Conservation (phyloP, 257 asterid genomes). For the Solanum etuberosum region DNA sequence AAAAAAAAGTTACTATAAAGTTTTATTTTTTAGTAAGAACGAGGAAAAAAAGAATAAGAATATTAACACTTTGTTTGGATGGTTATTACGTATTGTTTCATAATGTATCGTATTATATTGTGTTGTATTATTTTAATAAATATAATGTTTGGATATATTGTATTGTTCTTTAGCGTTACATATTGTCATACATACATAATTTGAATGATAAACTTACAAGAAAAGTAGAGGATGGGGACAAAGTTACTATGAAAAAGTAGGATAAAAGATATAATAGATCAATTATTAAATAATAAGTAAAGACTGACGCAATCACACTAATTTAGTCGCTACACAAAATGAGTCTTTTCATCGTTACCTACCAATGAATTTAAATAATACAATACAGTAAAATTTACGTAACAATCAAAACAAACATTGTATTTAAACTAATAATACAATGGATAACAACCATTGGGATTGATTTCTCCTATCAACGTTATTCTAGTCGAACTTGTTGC, state of each 20-base stretch:
- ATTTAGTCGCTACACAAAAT: not conserved
- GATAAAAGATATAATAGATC: not conserved
- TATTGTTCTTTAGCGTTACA: too few relatives aligned
- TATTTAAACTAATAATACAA: too few relatives aligned
- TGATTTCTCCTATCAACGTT: accelerated
- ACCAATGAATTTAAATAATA: not conserved
- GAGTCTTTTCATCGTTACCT: not conserved
- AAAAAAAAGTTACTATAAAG: not conserved
- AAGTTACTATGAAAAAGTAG: not conserved
- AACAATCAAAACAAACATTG: too few relatives aligned
- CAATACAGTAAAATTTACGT: too few relatives aligned
- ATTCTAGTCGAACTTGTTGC: not conserved
- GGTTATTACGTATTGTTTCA: too few relatives aligned
- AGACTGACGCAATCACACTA: not conserved
- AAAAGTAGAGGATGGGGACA: not conserved
- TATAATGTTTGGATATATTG: accelerated
- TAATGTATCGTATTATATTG: too few relatives aligned
- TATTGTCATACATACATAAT: not conserved
- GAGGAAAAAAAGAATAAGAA: not conserved
- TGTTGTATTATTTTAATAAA: too few relatives aligned
- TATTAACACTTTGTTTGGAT: too few relatives aligned
- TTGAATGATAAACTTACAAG: too few relatives aligned
- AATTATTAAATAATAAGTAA: too few relatives aligned
- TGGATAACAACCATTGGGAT: not conserved
- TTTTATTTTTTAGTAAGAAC: not conserved